Percentiles rank a stretch among this genome's conserved stretches.
Conservation (phyloP, 768 basidiomycete species). For the Rhizopogon roseolus region DNA sequence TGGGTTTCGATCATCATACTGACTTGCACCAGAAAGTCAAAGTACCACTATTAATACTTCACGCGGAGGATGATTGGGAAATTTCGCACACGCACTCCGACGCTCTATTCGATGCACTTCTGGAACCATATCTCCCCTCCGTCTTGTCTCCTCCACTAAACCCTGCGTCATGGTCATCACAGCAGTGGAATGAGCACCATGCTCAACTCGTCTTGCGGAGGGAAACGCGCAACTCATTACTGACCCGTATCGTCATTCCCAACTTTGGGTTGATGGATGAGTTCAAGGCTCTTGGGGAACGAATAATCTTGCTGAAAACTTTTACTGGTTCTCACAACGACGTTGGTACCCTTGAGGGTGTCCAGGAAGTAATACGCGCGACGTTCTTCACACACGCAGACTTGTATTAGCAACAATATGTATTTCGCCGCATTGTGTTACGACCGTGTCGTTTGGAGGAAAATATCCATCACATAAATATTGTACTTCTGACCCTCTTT, state of each 20-base stretch:
- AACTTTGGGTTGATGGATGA: slow-evolving; percentile 50
- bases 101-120: slow-evolving; percentile 60
- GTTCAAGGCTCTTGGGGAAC: slow-evolving; percentile 40
- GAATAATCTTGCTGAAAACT: slow-evolving; percentile 55
- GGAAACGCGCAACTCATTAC: slow-evolving; percentile 37
- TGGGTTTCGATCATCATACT: background rate
- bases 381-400: background rate
- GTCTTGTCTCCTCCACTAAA: slow-evolving; percentile 32
- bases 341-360: slow-evolving; percentile 58
- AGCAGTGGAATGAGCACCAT: slow-evolving; percentile 42
- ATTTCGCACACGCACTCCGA: slow-evolving; percentile 70
- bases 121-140: slow-evolving; percentile 58
- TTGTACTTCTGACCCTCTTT: too few species aligned
- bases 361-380: slow-evolving; percentile 53
- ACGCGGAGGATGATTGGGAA: slow-evolving; percentile 71
- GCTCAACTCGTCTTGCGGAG: slow-evolving; percentile 36
- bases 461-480: too few species aligned
- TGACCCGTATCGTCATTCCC: slow-evolving; percentile 40
- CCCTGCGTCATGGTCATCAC: slow-evolving; percentile 23
- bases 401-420: background rate
- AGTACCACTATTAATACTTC: slow-evolving; percentile 65
- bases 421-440: too few species aligned
- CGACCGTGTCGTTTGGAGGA: too few species aligned
- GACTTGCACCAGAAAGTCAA: slow-evolving; percentile 48
- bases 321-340: slow-evolving; percentile 54